phyloP scores from a whole-genome alignment of 305 asterid genomes.

The Solanum hybrid region DNA sequence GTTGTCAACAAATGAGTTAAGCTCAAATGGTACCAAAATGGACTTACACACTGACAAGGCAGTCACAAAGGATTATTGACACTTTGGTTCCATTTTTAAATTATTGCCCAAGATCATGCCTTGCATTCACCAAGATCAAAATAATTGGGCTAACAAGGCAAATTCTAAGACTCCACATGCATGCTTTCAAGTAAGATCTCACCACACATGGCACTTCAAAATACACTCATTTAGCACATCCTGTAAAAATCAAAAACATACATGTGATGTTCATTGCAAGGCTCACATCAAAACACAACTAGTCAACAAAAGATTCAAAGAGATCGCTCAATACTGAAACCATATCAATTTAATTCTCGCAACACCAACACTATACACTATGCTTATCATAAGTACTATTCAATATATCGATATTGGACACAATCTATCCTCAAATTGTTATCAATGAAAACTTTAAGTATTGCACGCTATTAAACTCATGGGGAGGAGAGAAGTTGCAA shows the following conservation, averaged over 20 bases:
- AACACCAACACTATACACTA: background rate
- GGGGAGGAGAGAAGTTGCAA: background rate
- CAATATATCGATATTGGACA: background rate
- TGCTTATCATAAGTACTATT: background rate
- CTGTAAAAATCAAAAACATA: too few relatives aligned
- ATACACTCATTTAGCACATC: background rate
- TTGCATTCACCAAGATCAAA: too few relatives aligned
- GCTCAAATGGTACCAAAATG: background rate
- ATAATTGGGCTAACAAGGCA: too few relatives aligned
- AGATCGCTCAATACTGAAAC: background rate
- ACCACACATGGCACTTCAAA: background rate
- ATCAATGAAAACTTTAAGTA: background rate
- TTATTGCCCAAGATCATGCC: too few relatives aligned
- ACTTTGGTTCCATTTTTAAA: too few relatives aligned
- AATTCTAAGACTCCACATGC: background rate
- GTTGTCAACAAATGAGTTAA: background rate
- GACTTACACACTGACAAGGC: background rate
- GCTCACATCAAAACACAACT: background rate
- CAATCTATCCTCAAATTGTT: background rate
- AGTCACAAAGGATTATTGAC: too few relatives aligned
- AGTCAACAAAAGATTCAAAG: background rate
- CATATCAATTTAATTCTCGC: background rate
- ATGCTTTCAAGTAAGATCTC: background rate
- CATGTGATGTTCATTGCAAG: background rate
- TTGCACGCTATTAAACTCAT: background rate